phyloP scores from a whole-genome alignment of 148 eudicot genomes.

The Rhododendron mucronatum region DNA sequence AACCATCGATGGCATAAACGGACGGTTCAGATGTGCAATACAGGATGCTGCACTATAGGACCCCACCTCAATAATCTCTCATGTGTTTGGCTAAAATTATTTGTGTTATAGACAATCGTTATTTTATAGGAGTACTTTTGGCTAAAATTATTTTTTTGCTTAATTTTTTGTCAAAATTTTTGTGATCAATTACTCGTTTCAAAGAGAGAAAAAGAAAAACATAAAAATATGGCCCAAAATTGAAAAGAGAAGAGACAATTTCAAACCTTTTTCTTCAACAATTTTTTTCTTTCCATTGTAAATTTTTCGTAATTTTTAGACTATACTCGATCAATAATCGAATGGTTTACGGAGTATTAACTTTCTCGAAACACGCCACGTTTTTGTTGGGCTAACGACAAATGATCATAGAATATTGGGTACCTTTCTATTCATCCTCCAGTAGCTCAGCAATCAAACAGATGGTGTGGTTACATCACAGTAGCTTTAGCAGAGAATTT shows the following conservation, averaged over 20 bases:
- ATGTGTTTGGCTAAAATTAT: no score
- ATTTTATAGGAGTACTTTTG: no score
- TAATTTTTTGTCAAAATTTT: no score
- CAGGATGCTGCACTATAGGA: no score
- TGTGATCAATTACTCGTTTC: background rate
- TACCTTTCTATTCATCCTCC: constrained; percentile 1
- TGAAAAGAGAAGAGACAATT: background rate
- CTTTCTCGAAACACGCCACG: constrained; percentile 1
- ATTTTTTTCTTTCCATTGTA: no score
- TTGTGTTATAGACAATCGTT: no score
- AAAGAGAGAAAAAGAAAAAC: background rate
- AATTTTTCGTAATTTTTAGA: no score
- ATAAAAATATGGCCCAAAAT: background rate
- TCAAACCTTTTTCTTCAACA: background rate
- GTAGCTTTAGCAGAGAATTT: constrained; percentile 15
- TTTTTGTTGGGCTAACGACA: background rate
- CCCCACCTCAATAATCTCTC: no score
- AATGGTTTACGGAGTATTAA: background rate
- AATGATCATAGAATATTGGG: background rate
- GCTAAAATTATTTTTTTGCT: no score
- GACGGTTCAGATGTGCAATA: no score
- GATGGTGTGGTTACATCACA: constrained; percentile 11
- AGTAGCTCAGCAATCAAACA: constrained; percentile 4
- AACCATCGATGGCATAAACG: no score
- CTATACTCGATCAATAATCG: background rate